Evolutionary conservation across 2,329 filamentous ascomycete species (phyloP).

Genomic region (Fusarium chaquense): DNA sequence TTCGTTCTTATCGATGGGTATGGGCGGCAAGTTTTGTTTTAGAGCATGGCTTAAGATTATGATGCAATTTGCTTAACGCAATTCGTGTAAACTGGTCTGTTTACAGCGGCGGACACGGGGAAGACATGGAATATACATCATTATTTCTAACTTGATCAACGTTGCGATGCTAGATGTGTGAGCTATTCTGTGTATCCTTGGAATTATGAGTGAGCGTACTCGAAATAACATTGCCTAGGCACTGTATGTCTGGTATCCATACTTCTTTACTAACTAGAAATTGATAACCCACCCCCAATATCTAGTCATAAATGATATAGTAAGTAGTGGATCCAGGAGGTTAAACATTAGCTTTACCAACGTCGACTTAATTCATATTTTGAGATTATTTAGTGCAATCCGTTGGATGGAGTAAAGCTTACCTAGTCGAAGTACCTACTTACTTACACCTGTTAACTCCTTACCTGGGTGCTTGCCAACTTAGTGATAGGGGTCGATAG

Average conservation of each 20-base stretch:
- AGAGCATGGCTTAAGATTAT: conserved; percentile 42
- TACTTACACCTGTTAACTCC: not conserved
- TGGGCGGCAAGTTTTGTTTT: conserved; percentile 40
- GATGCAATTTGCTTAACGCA: conserved; percentile 22
- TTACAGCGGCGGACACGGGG: not conserved
- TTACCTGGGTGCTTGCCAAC: too few relatives aligned
- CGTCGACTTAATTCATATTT: not conserved
- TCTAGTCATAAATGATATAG: not conserved
- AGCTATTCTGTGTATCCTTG: not conserved
- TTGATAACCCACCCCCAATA: not conserved
- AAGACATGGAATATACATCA: conserved; percentile 14
- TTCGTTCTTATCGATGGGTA: conserved; percentile 23
- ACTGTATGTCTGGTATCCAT: too few relatives aligned
- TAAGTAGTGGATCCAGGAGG: not conserved
- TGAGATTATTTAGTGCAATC: conserved; percentile 5
- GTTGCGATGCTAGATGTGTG: not conserved
- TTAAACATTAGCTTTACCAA: not conserved
- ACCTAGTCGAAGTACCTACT: not conserved
- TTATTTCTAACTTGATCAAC: not conserved
- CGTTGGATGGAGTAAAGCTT: not conserved
- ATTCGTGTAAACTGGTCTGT: conserved; percentile 1
- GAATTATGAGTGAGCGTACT: not conserved
- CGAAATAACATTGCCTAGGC: not conserved
- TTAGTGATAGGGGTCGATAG: conserved; percentile 4
- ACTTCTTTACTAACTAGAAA: not conserved